Base-by-base conservation (phyloP, 1,284 basidiomycete species). In the Hortiboletus rubellus region DNA sequence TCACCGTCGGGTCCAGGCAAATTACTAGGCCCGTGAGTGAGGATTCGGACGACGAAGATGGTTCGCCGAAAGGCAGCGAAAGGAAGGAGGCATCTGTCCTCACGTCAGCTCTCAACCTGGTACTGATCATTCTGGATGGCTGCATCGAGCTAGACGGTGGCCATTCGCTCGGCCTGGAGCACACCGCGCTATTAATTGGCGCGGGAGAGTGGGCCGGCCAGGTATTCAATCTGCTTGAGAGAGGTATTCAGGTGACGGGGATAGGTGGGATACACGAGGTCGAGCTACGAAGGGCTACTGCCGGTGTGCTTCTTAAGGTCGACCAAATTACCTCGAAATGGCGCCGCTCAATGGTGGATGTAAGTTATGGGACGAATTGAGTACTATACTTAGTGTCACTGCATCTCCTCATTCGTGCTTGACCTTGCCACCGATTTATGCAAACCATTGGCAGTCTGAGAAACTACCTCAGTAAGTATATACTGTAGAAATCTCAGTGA, bases 221-320 rank as follows among this genome's bases (percentile, higher is more conserved):
- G 40, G 78, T 95, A 3, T 91, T 96, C 64, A 74, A 78, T 8
- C 72, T 70, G 36, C 71, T 94, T 55, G 91, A 91, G 61, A 80
- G 80, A 53, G 92, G 92, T 0, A 70, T 81, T 36, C 80, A 76
- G 53, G 76, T 86, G 7, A 73, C 77, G 41, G 89, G 87, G 7
- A 83, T 83, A 33, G 90, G 89, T n/a, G 91, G 87, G 1, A 67
- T 69, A 24, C 79, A 85, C 52, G 87, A 86, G 66, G 67, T 75
- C 5, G 81, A 81, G 57, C 68, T 92, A 42, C 81, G 80, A 49
- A 82, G 86, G 50, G 85, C 85, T 1, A 85, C 88, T 3, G 92
- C 92, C 0, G 92, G 91, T 0, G 86, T 95, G 0, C 72, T 94
- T 37, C 75, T 96, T 52, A 91, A 92, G 67, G 81, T 92, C 5